A percentile compares a stretch with the other conserved stretches of the same genome.
Evolutionary conservation across 352 stramenopile species (phyloP).

Genomic region (Achlya hypogyna): DNA sequence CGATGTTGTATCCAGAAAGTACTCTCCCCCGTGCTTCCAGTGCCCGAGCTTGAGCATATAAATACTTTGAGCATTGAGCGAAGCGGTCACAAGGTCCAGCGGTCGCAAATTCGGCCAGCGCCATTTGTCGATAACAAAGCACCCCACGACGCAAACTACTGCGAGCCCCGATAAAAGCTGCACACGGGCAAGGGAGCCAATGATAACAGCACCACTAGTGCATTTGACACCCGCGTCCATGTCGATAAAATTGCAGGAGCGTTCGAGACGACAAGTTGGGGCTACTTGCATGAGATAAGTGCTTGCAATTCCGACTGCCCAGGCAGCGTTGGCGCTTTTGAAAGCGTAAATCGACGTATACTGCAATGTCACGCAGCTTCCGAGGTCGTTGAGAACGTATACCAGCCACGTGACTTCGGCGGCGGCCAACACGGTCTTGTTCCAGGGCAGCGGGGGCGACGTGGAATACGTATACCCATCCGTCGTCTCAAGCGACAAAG

Average conservation of each 20-base stretch:
- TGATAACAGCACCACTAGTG: not conserved
- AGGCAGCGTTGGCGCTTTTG: slow-evolving; percentile 7
- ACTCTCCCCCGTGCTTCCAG: not conserved
- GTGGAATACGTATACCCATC: not conserved
- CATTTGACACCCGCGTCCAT: not conserved
- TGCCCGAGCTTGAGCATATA: slow-evolving; percentile 5
- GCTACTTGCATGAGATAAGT: not conserved
- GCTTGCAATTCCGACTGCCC: not conserved
- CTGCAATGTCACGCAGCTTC: slow-evolving; percentile 1
- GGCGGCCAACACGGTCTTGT: slow-evolving; percentile 1
- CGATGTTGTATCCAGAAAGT: slow-evolving; percentile 1
- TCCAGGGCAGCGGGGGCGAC: not conserved
- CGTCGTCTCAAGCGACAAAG: not conserved
- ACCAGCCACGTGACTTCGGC: slow-evolving; percentile 8
- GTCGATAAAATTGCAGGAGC: not conserved
- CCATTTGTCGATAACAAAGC: not conserved
- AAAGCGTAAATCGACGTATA: slow-evolving; percentile 1
- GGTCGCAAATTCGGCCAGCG: not conserved
- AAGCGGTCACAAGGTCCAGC: not conserved
- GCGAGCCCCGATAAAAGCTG: not conserved
- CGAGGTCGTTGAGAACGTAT: slow-evolving; percentile 11
- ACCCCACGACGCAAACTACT: not conserved
- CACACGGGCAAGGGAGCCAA: not conserved
- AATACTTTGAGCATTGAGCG: not conserved
- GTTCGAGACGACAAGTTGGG: not conserved